Conservation (phyloP, 2,329 filamentous ascomycete species). For the Claviceps paspali region DNA sequence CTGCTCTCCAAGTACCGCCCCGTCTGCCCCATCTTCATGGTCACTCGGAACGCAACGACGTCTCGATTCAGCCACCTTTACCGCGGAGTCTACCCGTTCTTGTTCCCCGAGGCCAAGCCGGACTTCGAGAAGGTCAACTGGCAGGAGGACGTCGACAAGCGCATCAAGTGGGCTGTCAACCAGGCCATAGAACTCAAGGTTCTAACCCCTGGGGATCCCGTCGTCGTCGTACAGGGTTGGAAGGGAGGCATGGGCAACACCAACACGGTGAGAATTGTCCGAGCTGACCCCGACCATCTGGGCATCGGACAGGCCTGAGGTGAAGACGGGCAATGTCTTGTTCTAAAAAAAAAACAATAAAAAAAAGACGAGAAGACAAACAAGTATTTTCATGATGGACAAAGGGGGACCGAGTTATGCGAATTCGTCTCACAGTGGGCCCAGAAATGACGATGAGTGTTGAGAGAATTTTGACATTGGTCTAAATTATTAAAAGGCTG, state of each 20-base stretch:
- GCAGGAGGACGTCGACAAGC: slow-evolving; percentile 97
- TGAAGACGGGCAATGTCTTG: too few relatives aligned
- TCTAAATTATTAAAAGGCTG: too few relatives aligned
- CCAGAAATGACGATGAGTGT: too few relatives aligned
- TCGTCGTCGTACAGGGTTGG: slow-evolving; percentile 82
- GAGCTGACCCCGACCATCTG: slow-evolving; percentile 42
- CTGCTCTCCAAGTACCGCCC: slow-evolving; percentile 97
- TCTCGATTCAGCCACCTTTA: slow-evolving; percentile 89
- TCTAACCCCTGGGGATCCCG: slow-evolving; percentile 54
- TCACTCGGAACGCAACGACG: slow-evolving; percentile 72
- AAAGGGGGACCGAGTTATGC: too few relatives aligned
- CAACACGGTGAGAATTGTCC: slow-evolving; percentile 58
- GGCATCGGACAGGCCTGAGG: slow-evolving; percentile 31
- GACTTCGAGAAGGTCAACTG: slow-evolving; percentile 87
- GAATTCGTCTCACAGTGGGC: too few relatives aligned
- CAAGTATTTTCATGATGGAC: too few relatives aligned
- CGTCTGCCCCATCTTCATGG: slow-evolving; percentile 98
- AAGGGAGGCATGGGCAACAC: slow-evolving; percentile 85
- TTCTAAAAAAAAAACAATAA: too few relatives aligned
- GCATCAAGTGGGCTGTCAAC: slow-evolving; percentile 92
- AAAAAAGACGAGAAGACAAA: too few relatives aligned
- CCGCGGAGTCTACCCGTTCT: slow-evolving; percentile 95
- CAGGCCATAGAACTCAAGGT: slow-evolving; percentile 73
- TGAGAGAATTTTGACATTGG: too few relatives aligned
- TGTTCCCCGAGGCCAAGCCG: slow-evolving; percentile 83